A percentile compares a stretch with the other conserved stretches of the same genome.
Conservation (phyloP, 495 filamentous ascomycete species). For the Corynascus novoguineensis region DNA sequence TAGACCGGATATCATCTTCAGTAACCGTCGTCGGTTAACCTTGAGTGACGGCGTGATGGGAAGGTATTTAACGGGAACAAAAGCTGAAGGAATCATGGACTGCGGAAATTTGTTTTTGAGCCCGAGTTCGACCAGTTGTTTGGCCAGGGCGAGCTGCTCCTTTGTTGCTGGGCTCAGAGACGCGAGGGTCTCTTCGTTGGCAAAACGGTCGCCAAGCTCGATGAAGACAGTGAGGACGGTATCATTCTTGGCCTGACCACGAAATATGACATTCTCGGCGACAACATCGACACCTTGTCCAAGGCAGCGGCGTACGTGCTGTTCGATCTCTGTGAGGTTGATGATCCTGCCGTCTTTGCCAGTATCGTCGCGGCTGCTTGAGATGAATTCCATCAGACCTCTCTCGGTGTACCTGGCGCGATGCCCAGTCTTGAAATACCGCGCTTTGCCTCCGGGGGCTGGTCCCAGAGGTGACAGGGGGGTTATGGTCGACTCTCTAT, state of each 20-base stretch:
- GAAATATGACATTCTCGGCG: conserved; percentile 41
- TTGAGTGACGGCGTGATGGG: conserved; percentile 41
- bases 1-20: conserved; percentile 35
- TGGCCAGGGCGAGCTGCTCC: conserved; percentile 35
- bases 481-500: conserved; percentile 27
- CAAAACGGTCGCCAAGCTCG: conserved; percentile 40
- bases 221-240: conserved; percentile 39
- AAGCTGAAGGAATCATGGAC: conserved; percentile 36
- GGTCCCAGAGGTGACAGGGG: conserved; percentile 24
- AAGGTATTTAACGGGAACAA: conserved; percentile 40
- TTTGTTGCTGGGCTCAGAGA: conserved; percentile 29
- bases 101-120: conserved; percentile 33
- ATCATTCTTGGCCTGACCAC: conserved; percentile 28
- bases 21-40: conserved; percentile 38
- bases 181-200: conserved; percentile 30
- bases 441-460: conserved; percentile 12
- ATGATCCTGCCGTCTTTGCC: conserved; percentile 31
- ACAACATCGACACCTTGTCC: conserved; percentile 41
- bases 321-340: conserved; percentile 39
- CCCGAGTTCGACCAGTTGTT: conserved; percentile 35
- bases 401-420: conserved; percentile 40
- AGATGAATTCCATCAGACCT: conserved; percentile 43
- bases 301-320: conserved; percentile 40
- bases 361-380: conserved; percentile 27
- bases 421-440: conserved; percentile 42